Conservation (phyloP, 306 rosid genomes). For the Acacia melanoxylon region DNA sequence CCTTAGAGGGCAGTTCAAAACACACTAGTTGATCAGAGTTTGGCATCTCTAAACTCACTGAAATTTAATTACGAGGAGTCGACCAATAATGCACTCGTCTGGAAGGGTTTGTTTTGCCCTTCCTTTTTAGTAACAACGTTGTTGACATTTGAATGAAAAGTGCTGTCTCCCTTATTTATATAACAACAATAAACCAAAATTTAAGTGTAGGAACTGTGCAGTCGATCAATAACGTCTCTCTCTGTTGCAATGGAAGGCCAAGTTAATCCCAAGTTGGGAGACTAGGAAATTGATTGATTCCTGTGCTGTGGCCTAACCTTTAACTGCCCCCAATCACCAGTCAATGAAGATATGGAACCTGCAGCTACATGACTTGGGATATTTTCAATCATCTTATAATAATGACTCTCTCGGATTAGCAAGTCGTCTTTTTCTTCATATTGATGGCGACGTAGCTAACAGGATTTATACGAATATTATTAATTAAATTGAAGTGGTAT, state of each 20-base stretch:
- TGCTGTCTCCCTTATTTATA: neutral
- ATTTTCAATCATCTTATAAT: neutral
- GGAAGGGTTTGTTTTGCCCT: neutral
- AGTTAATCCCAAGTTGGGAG: neutral
- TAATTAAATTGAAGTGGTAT: neutral
- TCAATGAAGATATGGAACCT: neutral
- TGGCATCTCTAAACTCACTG: neutral
- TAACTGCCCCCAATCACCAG: neutral
- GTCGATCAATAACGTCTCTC: neutral
- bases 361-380: neutral
- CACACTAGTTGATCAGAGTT: slow-evolving; percentile 5
- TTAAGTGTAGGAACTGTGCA: too few species aligned
- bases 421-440: neutral
- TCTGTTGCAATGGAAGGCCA: neutral
- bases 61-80: neutral
- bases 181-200: neutral
- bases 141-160: neutral
- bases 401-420: neutral
- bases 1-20: neutral
- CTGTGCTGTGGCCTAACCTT: neutral
- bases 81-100: neutral
- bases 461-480: neutral
- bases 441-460: neutral
- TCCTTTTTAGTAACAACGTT: neutral
- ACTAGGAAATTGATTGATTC: neutral